These are phyloP conservation scores for Teunomyces lycoperdinae DNA, from an alignment of 805 yeast genomes.

Conservation along the genomic window DNA sequence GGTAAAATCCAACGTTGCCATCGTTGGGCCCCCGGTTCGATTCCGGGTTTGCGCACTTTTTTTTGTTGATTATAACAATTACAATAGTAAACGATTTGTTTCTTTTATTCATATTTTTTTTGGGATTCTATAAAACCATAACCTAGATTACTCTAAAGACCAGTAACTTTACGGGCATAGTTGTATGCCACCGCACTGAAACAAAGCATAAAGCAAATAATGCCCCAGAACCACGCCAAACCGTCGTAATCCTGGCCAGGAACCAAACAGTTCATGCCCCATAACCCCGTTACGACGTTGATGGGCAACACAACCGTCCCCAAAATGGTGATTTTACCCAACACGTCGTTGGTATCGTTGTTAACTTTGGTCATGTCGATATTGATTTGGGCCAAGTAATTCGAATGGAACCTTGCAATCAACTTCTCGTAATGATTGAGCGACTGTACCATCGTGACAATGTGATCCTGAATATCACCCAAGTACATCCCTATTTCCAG, in stretches of 20 bases:
- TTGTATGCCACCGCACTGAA: slow-evolving; percentile 38
- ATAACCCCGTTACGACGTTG: slow-evolving; percentile 91
- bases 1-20: slow-evolving; percentile 1
- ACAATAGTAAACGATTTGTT: too few species aligned
- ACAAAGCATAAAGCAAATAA: slow-evolving; percentile 30
- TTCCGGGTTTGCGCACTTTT: neutral
- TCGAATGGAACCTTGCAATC: slow-evolving; percentile 91
- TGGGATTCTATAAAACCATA: too few species aligned
- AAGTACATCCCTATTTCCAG: slow-evolving; percentile 87
- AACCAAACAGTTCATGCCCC: slow-evolving; percentile 98
- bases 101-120: too few species aligned
- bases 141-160: slow-evolving; percentile 21
- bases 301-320: slow-evolving; percentile 96
- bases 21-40: slow-evolving; percentile 4
- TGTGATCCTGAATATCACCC: slow-evolving; percentile 97
- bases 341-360: slow-evolving; percentile 94
- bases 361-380: slow-evolving; percentile 97
- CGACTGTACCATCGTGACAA: slow-evolving; percentile 95
- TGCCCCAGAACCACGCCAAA: slow-evolving; percentile 41
- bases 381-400: slow-evolving; percentile 93
- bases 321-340: slow-evolving; percentile 86
- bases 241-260: slow-evolving; percentile 74
- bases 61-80: too few species aligned
- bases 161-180: slow-evolving; percentile 40
- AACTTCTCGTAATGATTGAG: slow-evolving; percentile 92